Evolutionary conservation across 2,329 filamentous ascomycete species (phyloP), one percentile per base, ranked within the genome.

Genomic region (Fusarium lateritium): DNA sequence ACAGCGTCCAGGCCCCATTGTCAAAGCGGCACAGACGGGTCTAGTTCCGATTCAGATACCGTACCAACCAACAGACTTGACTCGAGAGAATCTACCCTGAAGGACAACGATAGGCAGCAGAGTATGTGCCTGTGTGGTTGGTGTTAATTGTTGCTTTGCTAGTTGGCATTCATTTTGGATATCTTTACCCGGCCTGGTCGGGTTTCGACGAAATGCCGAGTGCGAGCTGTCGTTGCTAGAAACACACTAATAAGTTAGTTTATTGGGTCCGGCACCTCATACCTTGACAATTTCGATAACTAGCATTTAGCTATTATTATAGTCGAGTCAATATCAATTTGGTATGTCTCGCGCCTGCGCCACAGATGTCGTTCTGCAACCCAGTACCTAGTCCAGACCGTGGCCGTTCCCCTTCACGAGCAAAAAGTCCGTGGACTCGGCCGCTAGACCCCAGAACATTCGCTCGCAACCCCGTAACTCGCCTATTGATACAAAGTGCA

Each of bases 131-230:
- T 19, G 19, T 19, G 19, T 10, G 28, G 19, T 19, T 31, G 10
- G 28, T 31, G 28, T 31, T 31, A 36, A 36, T 15, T 44, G 53
- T 40, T 34, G 28, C 33, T 28, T 28, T 4, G 4, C 31, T 36
- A 13, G 28, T 44, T 24, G 22, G 7, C 7, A 17, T 36, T 65
- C 62, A 53, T 65, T 31, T 65, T 65, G 62, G 62, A 60, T 59
- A 65, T 65, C n/a, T 24, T 65, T 65, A 59, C 21, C 62, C 62
- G 62, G 58, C 28, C 33, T 34, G 24, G 42, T 21, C 53, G 62
- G 62, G 51, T 60, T 65, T 60, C 64, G n/a, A 38, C 53, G 36
- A 52, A 65, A 59, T 65, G 46, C 62, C 62, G 62, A 65, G 57
- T 22, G 52, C 19, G 31, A n/a, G 31, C 21, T 19, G 28, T 31